Evolutionary conservation across 2,329 filamentous ascomycete species (phyloP).

Genomic region (Venturia nashicola): DNA sequence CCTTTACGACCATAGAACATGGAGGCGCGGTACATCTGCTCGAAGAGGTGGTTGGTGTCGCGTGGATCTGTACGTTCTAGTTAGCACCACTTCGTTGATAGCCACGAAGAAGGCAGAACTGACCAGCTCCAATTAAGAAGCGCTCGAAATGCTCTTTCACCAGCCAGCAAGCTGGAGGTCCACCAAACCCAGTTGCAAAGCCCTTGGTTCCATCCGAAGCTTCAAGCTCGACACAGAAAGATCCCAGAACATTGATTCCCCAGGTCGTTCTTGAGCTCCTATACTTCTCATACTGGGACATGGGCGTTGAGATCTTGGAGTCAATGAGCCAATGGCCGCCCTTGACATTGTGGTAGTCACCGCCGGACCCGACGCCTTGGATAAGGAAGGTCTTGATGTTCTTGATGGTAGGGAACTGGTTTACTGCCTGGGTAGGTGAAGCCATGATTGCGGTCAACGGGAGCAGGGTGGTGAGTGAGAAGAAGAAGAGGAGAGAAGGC

Average conservation of each 20-base stretch:
- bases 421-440: neutral
- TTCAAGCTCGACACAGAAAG: conserved; percentile 83
- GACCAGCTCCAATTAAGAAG: conserved; percentile 70
- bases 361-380: conserved; percentile 50
- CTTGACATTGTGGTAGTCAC: conserved; percentile 89
- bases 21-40: conserved; percentile 90
- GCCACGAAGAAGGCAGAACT: conserved; percentile 10
- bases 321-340: conserved; percentile 69
- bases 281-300: conserved; percentile 81
- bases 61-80: conserved; percentile 50
- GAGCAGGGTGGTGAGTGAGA: neutral
- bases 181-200: conserved; percentile 88
- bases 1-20: conserved; percentile 97
- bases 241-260: conserved; percentile 92
- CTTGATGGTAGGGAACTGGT: conserved; percentile 63
- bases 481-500: neutral
- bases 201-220: conserved; percentile 84
- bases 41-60: conserved; percentile 84
- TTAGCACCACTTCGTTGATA: neutral
- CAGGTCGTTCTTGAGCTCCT: conserved; percentile 78
- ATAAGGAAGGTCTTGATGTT: conserved; percentile 62
- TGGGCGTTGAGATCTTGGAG: conserved; percentile 82
- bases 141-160: conserved; percentile 87
- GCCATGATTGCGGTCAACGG: neutral
- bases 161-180: conserved; percentile 87